These are phyloP conservation scores for Oidiodendron maius DNA, from an alignment of 495 filamentous ascomycete genomes.

Conservation along the genomic window DNA sequence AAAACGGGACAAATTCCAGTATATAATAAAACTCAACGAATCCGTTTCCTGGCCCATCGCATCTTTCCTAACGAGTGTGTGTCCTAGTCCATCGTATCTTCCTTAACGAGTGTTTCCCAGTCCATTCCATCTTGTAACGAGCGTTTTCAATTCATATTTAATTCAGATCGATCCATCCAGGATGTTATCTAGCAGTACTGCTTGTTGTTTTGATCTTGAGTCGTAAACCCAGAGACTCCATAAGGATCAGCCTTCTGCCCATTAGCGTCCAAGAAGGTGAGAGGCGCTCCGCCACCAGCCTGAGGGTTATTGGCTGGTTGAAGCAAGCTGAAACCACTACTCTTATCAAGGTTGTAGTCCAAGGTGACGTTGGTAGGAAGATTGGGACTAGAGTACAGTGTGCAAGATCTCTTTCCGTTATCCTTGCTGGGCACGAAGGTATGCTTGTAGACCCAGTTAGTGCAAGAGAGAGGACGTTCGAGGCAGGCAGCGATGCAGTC, in stretches of 20 bases:
- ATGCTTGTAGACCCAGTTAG: slow-evolving; percentile 14
- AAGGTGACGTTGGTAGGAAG: slow-evolving; percentile 9
- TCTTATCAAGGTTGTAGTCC: slow-evolving; percentile 2
- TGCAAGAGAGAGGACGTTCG: slow-evolving; percentile 2
- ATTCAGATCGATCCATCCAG: too few species aligned
- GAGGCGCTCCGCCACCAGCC: slow-evolving; percentile 5
- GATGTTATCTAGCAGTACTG: slow-evolving; percentile 14
- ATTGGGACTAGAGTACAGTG: slow-evolving; percentile 10
- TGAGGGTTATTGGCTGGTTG: slow-evolving; percentile 4
- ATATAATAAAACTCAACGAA: too few species aligned
- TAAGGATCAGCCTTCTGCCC: neutral
- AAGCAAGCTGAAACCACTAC: neutral
- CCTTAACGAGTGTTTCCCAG: too few species aligned
- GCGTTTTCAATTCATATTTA: too few species aligned
- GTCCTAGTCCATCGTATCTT: too few species aligned
- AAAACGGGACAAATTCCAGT: too few species aligned
- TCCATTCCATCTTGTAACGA: too few species aligned
- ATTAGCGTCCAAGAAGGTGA: slow-evolving; percentile 9
- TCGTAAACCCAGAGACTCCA: slow-evolving; percentile 10
- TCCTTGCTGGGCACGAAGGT: slow-evolving; percentile 6
- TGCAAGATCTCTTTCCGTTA: slow-evolving; percentile 5
- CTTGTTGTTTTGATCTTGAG: neutral
- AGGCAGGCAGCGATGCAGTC: slow-evolving; percentile 11
- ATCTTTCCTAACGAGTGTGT: too few species aligned
- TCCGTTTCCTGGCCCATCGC: too few species aligned